Conservation (phyloP, 2,329 filamentous ascomycete species). For the Alternaria brassicicola region DNA sequence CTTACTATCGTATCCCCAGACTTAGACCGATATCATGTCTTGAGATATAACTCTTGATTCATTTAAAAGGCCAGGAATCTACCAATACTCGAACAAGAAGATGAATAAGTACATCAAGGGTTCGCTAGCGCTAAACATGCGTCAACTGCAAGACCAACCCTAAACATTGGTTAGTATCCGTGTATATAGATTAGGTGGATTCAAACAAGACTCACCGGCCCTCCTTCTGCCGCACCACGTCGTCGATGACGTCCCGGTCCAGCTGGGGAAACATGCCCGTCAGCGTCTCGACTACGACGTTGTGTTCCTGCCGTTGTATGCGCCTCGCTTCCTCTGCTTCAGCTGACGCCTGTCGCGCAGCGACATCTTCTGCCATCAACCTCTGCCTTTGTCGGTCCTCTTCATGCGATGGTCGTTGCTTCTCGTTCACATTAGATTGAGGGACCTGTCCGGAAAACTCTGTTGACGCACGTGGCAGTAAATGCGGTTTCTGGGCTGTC, state of each 20-base stretch:
- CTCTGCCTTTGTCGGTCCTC: conserved; percentile 34
- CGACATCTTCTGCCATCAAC: conserved; percentile 81
- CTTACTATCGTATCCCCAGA: neutral
- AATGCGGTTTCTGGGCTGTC: conserved; percentile 57
- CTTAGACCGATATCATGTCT: neutral
- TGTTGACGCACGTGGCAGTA: conserved; percentile 53
- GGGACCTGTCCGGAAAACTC: conserved; percentile 18
- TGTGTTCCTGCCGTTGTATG: conserved; percentile 82
- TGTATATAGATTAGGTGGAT: neutral
- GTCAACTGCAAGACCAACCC: conserved; percentile 21
- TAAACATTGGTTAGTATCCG: neutral
- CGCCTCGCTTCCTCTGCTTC: conserved; percentile 86
- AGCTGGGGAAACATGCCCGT: conserved; percentile 96
- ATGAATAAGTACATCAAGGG: conserved; percentile 10
- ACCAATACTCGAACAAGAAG: neutral
- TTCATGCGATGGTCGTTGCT: conserved; percentile 33
- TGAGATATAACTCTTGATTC: neutral
- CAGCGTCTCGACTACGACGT: conserved; percentile 90
- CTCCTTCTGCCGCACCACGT: conserved; percentile 95
- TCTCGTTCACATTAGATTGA: conserved; percentile 13
- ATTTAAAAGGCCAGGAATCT: neutral
- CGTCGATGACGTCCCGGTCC: conserved; percentile 91
- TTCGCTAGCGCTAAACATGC: conserved; percentile 23
- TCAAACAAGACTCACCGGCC: conserved; percentile 72
- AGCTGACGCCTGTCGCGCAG: conserved; percentile 86